Evolutionary conservation across 805 yeast species (phyloP).

Genomic region (Lipomyces spencermartinsiae): DNA sequence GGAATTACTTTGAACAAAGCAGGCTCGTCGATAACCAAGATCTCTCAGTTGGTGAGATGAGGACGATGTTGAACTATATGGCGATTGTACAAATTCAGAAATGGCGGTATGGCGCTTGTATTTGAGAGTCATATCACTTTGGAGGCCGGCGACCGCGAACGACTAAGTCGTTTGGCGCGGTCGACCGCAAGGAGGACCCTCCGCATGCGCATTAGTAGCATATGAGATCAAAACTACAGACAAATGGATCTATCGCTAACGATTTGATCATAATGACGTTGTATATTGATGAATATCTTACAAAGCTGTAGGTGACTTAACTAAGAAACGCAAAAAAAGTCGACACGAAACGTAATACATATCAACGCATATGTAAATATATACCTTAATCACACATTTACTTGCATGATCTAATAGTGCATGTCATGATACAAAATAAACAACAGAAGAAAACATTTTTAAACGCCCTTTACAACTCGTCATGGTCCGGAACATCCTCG

Average conservation of each 20-base stretch:
- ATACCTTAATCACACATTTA: not conserved
- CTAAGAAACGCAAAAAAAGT: not conserved
- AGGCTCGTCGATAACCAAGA: not conserved
- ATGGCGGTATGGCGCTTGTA: not conserved
- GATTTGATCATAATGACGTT: not conserved
- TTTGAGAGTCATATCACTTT: not conserved
- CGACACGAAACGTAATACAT: not conserved
- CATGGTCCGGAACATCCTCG: constrained; percentile 71
- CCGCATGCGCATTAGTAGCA: no score
- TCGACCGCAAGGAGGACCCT: no score
- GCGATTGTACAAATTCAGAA: not conserved
- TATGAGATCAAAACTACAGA: not conserved
- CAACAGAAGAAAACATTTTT: not conserved
- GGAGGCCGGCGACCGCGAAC: no score
- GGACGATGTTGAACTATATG: not conserved
- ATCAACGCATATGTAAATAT: not conserved
- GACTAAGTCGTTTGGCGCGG: no score
- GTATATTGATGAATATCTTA: not conserved
- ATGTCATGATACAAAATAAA: not conserved
- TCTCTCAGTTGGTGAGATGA: not conserved
- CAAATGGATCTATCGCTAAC: not conserved
- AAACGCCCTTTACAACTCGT: constrained; percentile 53
- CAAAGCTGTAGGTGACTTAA: not conserved
- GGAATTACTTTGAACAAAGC: not conserved
- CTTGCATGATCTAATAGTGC: constrained; percentile 1